A percentile compares a stretch with the other conserved stretches of the same genome.
These are phyloP conservation scores for Exophiala sp. DNA, from an alignment of 2,329 filamentous ascomycete genomes.

Conservation along the genomic window DNA sequence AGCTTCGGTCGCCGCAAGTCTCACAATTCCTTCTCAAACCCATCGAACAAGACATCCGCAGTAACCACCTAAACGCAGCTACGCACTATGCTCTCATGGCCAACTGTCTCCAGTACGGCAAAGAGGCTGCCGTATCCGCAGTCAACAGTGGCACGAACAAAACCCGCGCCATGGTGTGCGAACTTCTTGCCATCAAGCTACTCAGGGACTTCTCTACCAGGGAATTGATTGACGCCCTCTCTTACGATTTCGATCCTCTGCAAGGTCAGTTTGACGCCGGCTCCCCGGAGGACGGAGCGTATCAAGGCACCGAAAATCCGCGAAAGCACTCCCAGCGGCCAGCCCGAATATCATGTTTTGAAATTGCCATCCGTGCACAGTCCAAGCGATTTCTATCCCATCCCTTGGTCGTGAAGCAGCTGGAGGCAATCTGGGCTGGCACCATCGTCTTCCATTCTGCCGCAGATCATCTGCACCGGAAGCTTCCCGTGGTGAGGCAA, in stretches of 20 bases:
- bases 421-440: slow-evolving; percentile 96
- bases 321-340: slow-evolving; percentile 47
- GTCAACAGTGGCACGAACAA: slow-evolving; percentile 77
- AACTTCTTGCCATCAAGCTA: slow-evolving; percentile 81
- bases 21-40: slow-evolving; percentile 94
- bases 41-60: slow-evolving; percentile 81
- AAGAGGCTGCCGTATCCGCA: slow-evolving; percentile 74
- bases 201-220: slow-evolving; percentile 83
- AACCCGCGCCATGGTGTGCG: slow-evolving; percentile 81
- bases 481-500: slow-evolving; percentile 13
- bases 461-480: slow-evolving; percentile 74
- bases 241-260: slow-evolving; percentile 89
- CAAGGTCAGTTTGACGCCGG: slow-evolving; percentile 62
- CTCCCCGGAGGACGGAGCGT: slow-evolving; percentile 22
- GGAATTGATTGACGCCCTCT: slow-evolving; percentile 87
- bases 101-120: slow-evolving; percentile 87
- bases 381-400: slow-evolving; percentile 90
- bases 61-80: slow-evolving; percentile 75
- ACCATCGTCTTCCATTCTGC: slow-evolving; percentile 90
- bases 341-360: slow-evolving; percentile 79
- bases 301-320: slow-evolving; percentile 30
- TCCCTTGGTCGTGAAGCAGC: slow-evolving; percentile 82
- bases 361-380: slow-evolving; percentile 86
- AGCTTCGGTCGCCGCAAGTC: slow-evolving; percentile 88
- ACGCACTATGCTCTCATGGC: slow-evolving; percentile 87